Evolutionary conservation across 176 grass and related monocot species (phyloP), one percentile per base, ranked within the genome.

Genomic region (Triticum timopheevii): DNA sequence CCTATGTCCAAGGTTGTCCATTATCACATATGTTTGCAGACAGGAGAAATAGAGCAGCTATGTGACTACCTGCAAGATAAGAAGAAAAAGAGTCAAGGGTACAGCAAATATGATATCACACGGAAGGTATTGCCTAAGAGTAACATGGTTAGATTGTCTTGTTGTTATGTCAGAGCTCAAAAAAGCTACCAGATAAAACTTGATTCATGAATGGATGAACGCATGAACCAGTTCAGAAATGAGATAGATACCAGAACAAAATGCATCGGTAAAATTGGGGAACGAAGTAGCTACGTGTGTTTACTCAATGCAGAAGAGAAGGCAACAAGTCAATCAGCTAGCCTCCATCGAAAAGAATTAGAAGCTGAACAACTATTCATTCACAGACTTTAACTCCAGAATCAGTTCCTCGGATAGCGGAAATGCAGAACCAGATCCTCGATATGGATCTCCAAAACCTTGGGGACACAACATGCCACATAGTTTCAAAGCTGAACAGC

Each of bases 1-100:
- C 83, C 92, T 89, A 87, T 87, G 92, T 36, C 95, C 86, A 76
- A 90, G 77, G 86, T 94, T 92, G 65, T 97, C 92, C 92, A 97
- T 97, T 86, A 64, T 83, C 54, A 85, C 78, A 87, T 89, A 42
- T 86, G 82, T 62, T 90, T 92, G 86, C 63, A 85, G 30, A 50
- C 38, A 69, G 28, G 49, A 78, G 27, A 89, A 88, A 79, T 35
- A 84, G 2, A 10, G 4, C 38, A 71, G 80, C 52, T 65, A 81
- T 56, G 33, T 39, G 16, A 82, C 54, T 13, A 85, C 54, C 86
- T 91, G 82, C 6, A 78, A 61, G 85, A 81, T 49, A 66, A 20
- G 34, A 58, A 20, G 19, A 71, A 12, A 1, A 65, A 24, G 10
- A 70, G 31, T 72, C 65, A 91, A 72, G 11, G 6, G 1, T 8